Conservation (phyloP, 2,329 filamentous ascomycete genomes). For the Colletotrichum sansevieriae region DNA sequence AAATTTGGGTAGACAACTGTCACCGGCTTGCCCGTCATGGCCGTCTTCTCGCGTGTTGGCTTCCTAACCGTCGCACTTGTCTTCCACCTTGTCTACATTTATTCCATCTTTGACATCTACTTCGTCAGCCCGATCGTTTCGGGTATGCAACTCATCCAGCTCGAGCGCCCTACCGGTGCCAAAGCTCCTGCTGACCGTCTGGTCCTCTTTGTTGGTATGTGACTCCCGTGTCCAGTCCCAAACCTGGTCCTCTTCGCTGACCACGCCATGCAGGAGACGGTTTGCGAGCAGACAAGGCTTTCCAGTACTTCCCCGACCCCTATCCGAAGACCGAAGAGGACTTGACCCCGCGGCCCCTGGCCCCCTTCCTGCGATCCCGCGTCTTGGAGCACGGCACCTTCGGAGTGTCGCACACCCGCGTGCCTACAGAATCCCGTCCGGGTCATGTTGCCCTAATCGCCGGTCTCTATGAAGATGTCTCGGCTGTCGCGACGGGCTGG, state of each 20-base stretch:
- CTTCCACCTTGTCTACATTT: constrained; percentile 94
- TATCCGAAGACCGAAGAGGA: constrained; percentile 76
- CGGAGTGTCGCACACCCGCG: constrained; percentile 95
- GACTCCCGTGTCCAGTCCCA: constrained; percentile 22
- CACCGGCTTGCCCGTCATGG: constrained; percentile 57
- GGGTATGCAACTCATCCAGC: constrained; percentile 87
- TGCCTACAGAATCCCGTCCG: constrained; percentile 95
- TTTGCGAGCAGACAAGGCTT: constrained; percentile 96
- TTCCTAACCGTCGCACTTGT: constrained; percentile 90
- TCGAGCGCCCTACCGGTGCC: constrained; percentile 70
- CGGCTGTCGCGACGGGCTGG: constrained; percentile 96
- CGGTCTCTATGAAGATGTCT: constrained; percentile 97
- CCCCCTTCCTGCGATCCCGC: constrained; percentile 90
- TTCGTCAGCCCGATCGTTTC: constrained; percentile 97
- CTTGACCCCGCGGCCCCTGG: constrained; percentile 81
- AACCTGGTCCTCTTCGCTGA: constrained; percentile 5
- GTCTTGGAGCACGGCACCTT: constrained; percentile 93
- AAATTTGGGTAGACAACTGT: not conserved
- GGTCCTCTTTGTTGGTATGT: constrained; percentile 89
- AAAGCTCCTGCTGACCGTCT: constrained; percentile 89
- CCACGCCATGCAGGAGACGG: constrained; percentile 75
- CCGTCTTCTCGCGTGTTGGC: constrained; percentile 74
- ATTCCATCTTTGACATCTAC: constrained; percentile 98
- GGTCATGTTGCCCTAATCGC: constrained; percentile 98
- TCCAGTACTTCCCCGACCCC: constrained; percentile 92